Evolutionary conservation across 352 stramenopile genomes (phyloP).

Genomic region (Phytopythium montanum): DNA sequence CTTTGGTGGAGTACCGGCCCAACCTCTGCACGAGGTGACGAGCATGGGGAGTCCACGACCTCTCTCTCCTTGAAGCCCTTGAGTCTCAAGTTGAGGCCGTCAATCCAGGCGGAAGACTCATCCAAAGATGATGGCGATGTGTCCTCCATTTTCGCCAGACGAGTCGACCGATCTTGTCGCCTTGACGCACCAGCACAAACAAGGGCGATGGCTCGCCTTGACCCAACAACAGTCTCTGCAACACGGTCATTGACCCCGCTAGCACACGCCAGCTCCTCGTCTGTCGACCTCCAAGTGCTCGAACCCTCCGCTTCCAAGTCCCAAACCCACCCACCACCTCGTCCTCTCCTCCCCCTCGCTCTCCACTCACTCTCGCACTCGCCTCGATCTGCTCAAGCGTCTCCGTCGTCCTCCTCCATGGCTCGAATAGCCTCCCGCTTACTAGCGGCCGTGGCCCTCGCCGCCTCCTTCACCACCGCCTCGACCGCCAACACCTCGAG

Average conservation of each 20-base stretch:
- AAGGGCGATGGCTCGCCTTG: too few relatives aligned
- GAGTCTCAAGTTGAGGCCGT: neutral
- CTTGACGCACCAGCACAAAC: neutral
- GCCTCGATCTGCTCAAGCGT: neutral
- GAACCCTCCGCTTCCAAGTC: too few relatives aligned
- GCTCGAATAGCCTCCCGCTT: neutral
- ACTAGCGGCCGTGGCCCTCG: neutral
- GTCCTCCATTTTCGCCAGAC: slow-evolving; percentile 4
- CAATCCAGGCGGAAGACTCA: slow-evolving; percentile 4
- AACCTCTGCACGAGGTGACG: neutral
- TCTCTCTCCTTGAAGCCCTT: neutral
- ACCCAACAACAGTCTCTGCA: too few relatives aligned
- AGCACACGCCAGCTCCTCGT: too few relatives aligned
- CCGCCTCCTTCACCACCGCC: neutral
- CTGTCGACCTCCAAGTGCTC: too few relatives aligned
- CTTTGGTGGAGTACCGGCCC: neutral
- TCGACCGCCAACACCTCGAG: neutral
- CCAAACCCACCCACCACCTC: too few relatives aligned
- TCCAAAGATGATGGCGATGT: slow-evolving; percentile 5
- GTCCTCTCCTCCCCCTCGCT: neutral
- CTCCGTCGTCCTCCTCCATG: neutral
- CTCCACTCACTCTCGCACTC: neutral
- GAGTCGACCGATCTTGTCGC: neutral
- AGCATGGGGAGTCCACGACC: neutral
- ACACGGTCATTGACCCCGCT: too few relatives aligned